A percentile compares a stretch with the other conserved stretches of the same genome.
phyloP scores from a whole-genome alignment of 1,139 yeast genomes.

The Kodamaea fungicola region DNA sequence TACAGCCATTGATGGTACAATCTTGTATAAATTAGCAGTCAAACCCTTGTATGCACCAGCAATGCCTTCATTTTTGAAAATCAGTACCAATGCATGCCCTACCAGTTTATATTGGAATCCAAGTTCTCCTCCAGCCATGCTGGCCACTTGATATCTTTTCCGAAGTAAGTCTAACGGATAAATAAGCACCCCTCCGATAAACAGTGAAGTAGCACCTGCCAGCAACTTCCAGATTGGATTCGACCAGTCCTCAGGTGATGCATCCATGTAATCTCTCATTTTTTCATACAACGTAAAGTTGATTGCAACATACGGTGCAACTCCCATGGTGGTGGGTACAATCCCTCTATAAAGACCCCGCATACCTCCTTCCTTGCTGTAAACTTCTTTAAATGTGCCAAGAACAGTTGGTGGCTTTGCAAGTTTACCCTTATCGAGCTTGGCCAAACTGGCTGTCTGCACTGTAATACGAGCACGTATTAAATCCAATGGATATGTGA shows the following conservation, averaged over 20 bases:
- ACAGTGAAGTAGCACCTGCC: constrained; percentile 74
- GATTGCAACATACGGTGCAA: constrained; percentile 93
- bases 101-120: constrained; percentile 81
- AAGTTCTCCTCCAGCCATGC: constrained; percentile 72
- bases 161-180: constrained; percentile 90
- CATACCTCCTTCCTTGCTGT: constrained; percentile 76
- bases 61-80: constrained; percentile 71
- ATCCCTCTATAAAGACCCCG: constrained; percentile 79
- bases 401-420: constrained; percentile 66
- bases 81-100: constrained; percentile 63
- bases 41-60: constrained; percentile 85
- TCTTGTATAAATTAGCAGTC: constrained; percentile 83
- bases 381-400: constrained; percentile 56
- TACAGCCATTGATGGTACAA: constrained; percentile 93
- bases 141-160: constrained; percentile 85
- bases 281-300: constrained; percentile 89
- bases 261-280: constrained; percentile 55
- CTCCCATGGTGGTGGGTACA: constrained; percentile 86
- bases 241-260: constrained; percentile 31
- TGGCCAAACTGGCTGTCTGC: constrained; percentile 75
- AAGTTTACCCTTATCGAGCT: constrained; percentile 43
- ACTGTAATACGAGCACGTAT: constrained; percentile 86
- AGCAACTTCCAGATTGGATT: constrained; percentile 58
- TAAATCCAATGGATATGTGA: constrained; percentile 89
- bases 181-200: constrained; percentile 75